Conservation (phyloP, 2,329 filamentous ascomycete genomes). For the Alternaria infectoria region DNA sequence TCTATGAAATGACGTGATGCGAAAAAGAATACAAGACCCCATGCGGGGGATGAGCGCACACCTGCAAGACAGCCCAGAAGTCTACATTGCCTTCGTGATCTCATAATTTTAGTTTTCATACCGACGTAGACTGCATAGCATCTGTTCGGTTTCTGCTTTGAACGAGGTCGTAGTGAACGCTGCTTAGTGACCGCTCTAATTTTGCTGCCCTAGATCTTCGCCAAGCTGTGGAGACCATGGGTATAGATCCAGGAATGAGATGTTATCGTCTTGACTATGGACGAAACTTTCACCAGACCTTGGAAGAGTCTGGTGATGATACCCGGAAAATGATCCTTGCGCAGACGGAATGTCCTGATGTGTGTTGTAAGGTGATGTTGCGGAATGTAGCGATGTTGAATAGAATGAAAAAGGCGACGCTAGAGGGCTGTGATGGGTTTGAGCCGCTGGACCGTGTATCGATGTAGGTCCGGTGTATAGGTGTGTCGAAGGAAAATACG, state of each 20-base stretch:
- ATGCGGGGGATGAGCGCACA: neutral
- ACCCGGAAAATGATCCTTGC: neutral
- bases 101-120: neutral
- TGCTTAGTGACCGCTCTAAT: neutral
- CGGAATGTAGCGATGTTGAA: neutral
- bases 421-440: neutral
- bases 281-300: neutral
- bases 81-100: neutral
- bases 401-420: neutral
- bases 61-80: accelerated
- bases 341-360: neutral
- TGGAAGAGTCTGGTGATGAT: neutral
- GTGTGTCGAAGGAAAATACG: neutral
- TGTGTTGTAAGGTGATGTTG: neutral
- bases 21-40: neutral
- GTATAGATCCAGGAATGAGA: neutral
- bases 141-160: neutral
- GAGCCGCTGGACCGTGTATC: neutral
- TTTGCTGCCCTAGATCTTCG: neutral
- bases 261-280: neutral
- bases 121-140: neutral
- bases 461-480: neutral
- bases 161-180: accelerated
- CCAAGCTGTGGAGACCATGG: neutral
- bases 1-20: neutral